These are phyloP conservation scores for Setaria viridis DNA, from an alignment of 202 grass and related monocot genomes.

Conservation along the genomic window DNA sequence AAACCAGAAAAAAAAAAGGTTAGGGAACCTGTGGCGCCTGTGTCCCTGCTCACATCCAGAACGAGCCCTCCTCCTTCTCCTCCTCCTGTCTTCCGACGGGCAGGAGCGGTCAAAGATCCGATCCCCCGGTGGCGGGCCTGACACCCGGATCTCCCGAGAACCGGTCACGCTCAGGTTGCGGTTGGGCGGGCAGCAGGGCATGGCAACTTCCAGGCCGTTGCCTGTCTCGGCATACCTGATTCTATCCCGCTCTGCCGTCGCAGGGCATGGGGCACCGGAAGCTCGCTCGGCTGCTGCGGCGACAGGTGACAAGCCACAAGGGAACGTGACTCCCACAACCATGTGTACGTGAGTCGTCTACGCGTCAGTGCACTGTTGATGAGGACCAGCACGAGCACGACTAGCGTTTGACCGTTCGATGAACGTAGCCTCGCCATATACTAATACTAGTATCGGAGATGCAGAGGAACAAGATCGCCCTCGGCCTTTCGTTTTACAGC, in stretches of 20 bases:
- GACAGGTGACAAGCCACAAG: slow-evolving; percentile 12
- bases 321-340: slow-evolving; percentile 33
- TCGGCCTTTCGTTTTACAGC: no score
- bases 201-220: slow-evolving; percentile 47
- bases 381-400: not conserved
- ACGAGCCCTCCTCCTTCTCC: not conserved
- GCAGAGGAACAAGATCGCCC: no score
- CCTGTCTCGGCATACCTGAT: slow-evolving; percentile 30
- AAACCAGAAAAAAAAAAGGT: no score
- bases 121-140: slow-evolving; percentile 1
- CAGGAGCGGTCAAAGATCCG: slow-evolving; percentile 47
- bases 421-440: no score
- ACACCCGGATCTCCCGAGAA: slow-evolving; percentile 31
- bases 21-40: not conserved
- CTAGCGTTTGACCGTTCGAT: not conserved
- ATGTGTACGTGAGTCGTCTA: not conserved
- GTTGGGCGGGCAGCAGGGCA: slow-evolving; percentile 41
- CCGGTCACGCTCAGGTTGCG: slow-evolving; percentile 17
- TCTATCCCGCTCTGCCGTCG: slow-evolving; percentile 14
- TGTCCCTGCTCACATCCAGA: slow-evolving; percentile 12
- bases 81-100: not conserved
- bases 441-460: no score
- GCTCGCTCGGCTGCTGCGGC: not conserved
- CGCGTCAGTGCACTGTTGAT: not conserved
- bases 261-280: slow-evolving; percentile 7